A percentile compares a stretch with the other conserved stretches of the same genome.
These are phyloP conservation scores for Durotheca rogersii DNA, from an alignment of 495 filamentous ascomycete species.

Conservation along the genomic window DNA sequence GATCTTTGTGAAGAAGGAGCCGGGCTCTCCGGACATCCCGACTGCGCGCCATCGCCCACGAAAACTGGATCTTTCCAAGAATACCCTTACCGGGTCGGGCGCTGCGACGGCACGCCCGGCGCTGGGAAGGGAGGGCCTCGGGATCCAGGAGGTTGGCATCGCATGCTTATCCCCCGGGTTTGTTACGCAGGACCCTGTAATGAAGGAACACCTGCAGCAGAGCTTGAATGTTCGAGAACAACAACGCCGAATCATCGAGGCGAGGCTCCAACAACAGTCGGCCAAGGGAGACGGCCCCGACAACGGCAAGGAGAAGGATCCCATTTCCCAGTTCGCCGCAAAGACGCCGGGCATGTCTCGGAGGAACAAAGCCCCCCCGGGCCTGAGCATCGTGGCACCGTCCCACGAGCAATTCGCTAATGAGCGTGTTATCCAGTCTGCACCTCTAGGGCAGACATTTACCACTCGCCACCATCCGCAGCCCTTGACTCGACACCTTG, in stretches of 20 bases:
- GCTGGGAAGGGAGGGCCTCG: constrained; percentile 76
- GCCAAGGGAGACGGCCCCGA: constrained; percentile 71
- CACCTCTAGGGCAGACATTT: constrained; percentile 92
- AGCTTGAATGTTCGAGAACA: constrained; percentile 93
- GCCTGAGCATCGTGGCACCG: constrained; percentile 91
- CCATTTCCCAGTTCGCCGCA: constrained; percentile 55
- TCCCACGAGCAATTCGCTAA: constrained; percentile 94
- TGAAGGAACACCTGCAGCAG: constrained; percentile 91
- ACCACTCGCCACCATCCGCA: constrained; percentile 84
- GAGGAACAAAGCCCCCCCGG: constrained; percentile 81
- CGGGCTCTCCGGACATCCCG: constrained; percentile 76
- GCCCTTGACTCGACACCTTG: constrained; percentile 76
- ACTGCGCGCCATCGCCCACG: constrained; percentile 78
- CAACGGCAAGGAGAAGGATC: constrained; percentile 51
- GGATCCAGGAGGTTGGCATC: constrained; percentile 88
- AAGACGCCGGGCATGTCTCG: constrained; percentile 65
- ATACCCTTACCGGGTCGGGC: constrained; percentile 57
- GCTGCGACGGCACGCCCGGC: constrained; percentile 65
- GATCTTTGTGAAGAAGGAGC: constrained; percentile 96
- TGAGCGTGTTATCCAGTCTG: constrained; percentile 95
- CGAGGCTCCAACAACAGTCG: constrained; percentile 80
- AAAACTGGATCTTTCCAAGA: constrained; percentile 84
- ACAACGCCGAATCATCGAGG: constrained; percentile 92
- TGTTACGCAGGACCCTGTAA: constrained; percentile 90
- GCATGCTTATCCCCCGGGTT: constrained; percentile 96